Conservation (phyloP, 331 rosid genomes). For the Malus hybrid region DNA sequence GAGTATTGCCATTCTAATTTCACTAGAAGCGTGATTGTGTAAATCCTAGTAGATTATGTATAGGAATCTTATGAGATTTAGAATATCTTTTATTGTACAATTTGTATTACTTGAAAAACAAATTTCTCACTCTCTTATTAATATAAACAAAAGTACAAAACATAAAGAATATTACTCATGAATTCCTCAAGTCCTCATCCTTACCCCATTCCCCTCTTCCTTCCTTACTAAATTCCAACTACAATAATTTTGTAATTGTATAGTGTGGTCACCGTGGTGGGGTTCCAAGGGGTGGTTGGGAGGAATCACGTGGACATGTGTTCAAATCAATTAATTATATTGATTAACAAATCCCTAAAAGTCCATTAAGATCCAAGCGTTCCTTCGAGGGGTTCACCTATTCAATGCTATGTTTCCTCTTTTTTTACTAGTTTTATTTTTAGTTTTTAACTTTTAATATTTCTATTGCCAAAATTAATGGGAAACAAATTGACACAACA, state of each 20-base stretch:
- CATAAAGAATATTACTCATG: too few species aligned
- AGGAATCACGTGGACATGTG: not conserved
- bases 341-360: not conserved
- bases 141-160: too few species aligned
- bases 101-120: too few species aligned
- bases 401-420: not conserved
- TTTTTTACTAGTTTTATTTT: not conserved
- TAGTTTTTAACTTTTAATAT: not conserved
- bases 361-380: not conserved
- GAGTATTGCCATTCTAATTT: too few species aligned
- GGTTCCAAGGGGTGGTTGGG: not conserved
- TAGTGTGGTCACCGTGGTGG: not conserved
- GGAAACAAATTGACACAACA: not conserved
- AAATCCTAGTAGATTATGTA: too few species aligned
- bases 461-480: not conserved
- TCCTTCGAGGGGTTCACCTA: not conserved
- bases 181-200: too few species aligned
- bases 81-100: too few species aligned
- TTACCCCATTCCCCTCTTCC: too few species aligned
- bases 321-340: not conserved
- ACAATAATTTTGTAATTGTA: not conserved
- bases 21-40: too few species aligned
- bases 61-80: too few species aligned
- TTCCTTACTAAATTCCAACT: too few species aligned
- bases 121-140: too few species aligned